Percentiles rank a stretch among this genome's conserved stretches.
Evolutionary conservation across 2,329 filamentous ascomycete genomes (phyloP).

Genomic region (Orbilia blumenaviensis): DNA sequence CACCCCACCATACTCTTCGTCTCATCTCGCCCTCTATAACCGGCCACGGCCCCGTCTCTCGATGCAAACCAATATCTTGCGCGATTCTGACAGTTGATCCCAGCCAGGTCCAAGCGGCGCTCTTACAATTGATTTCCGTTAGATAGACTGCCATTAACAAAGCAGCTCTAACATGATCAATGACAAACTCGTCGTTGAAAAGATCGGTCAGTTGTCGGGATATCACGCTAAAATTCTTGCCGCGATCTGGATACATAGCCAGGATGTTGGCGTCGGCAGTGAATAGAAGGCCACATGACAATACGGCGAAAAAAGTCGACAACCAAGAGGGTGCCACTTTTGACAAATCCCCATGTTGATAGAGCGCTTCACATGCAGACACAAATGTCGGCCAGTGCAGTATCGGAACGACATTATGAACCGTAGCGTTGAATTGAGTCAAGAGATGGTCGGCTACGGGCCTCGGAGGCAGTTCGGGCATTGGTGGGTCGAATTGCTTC

Average conservation of each 20-base stretch:
- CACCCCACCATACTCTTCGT: conserved; percentile 83
- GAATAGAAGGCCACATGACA: conserved; percentile 84
- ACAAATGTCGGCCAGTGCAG: conserved; percentile 88
- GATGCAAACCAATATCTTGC: conserved; percentile 83
- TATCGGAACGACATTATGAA: conserved; percentile 83
- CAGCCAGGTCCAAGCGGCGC: conserved; percentile 85
- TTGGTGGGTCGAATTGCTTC: conserved; percentile 65
- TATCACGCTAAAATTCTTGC: conserved; percentile 74
- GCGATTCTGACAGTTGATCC: conserved; percentile 80
- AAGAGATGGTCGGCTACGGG: conserved; percentile 76
- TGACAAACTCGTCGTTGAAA: conserved; percentile 79
- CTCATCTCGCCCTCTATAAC: conserved; percentile 85
- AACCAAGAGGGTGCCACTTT: conserved; percentile 75
- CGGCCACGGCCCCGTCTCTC: conserved; percentile 76
- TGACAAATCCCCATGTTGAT: conserved; percentile 71
- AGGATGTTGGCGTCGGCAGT: conserved; percentile 64
- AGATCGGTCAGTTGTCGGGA: conserved; percentile 77
- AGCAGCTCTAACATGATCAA: conserved; percentile 78
- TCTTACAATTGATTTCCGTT: conserved; percentile 84
- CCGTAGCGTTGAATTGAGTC: conserved; percentile 76
- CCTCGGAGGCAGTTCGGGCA: conserved; percentile 75
- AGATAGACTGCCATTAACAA: conserved; percentile 81
- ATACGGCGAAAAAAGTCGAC: conserved; percentile 80
- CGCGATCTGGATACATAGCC: conserved; percentile 65
- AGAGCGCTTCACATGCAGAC: conserved; percentile 78